These are phyloP conservation scores for Pichia scutulata DNA, from an alignment of 805 yeast genomes.

Conservation along the genomic window DNA sequence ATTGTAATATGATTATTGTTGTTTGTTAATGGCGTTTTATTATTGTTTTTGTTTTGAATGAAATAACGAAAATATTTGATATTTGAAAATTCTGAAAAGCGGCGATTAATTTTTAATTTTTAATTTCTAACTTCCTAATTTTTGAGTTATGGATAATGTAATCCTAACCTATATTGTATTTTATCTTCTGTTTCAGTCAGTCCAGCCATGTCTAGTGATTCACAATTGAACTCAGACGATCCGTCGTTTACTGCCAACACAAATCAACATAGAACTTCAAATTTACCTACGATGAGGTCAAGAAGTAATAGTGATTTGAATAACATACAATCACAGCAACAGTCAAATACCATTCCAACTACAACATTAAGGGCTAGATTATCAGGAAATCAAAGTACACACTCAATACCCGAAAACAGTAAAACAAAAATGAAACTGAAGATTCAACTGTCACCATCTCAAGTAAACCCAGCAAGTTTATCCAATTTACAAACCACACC, in stretches of 20 bases:
- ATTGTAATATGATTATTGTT: no score
- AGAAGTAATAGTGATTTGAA: conserved; percentile 6
- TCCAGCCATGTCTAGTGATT: neutral
- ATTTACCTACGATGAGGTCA: neutral
- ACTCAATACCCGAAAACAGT: neutral
- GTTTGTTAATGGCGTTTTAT: no score
- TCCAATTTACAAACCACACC: conserved; percentile 14
- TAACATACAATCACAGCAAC: neutral
- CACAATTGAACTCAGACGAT: neutral
- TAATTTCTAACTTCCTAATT: no score
- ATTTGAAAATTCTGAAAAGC: neutral
- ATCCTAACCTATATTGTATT: neutral
- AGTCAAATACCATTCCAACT: neutral
- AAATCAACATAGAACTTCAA: neutral
- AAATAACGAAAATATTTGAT: no score
- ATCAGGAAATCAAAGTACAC: conserved; percentile 5
- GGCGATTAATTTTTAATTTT: neutral
- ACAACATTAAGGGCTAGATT: conserved; percentile 7
- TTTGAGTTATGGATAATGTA: no score
- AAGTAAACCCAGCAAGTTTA: conserved; percentile 13
- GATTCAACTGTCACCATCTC: conserved; percentile 12
- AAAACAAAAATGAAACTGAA: conserved; percentile 18
- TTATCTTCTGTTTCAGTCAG: no score
- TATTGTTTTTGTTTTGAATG: neutral
- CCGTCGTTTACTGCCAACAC: neutral